Conservation (phyloP, 352 stramenopile genomes). For the Phytophthora nicotianae region DNA sequence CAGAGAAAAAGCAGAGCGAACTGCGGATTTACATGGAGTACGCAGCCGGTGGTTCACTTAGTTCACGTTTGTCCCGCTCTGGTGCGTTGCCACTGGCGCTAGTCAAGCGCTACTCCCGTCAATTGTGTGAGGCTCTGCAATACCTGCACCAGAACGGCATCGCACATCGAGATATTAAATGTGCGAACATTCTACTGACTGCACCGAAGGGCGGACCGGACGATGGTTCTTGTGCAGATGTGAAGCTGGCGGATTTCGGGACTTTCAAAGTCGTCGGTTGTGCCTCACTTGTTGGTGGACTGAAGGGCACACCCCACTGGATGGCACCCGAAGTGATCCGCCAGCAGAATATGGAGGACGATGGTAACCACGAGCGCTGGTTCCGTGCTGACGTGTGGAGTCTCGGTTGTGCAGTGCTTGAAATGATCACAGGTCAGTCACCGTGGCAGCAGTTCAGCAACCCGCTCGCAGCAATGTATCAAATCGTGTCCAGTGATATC, state of each 20-base stretch:
- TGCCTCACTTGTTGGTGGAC: slow-evolving; percentile 66
- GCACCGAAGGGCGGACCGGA: background rate
- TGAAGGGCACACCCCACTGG: slow-evolving; percentile 92
- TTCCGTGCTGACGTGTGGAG: slow-evolving; percentile 93
- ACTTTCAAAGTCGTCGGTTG: slow-evolving; percentile 76
- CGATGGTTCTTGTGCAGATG: slow-evolving; percentile 21
- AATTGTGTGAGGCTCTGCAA: slow-evolving; percentile 82
- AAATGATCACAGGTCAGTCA: slow-evolving; percentile 93
- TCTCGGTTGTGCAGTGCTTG: slow-evolving; percentile 91
- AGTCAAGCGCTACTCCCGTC: slow-evolving; percentile 70
- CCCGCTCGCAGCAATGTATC: slow-evolving; percentile 91
- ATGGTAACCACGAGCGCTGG: slow-evolving; percentile 61
- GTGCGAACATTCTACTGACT: slow-evolving; percentile 82
- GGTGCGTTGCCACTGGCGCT: slow-evolving; percentile 50
- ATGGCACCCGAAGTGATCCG: slow-evolving; percentile 92
- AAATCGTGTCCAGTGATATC: slow-evolving; percentile 80
- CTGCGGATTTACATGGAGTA: slow-evolving; percentile 91
- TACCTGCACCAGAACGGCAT: slow-evolving; percentile 90
- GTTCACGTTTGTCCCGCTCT: slow-evolving; percentile 52
- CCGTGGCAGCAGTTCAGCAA: slow-evolving; percentile 91
- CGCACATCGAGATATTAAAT: slow-evolving; percentile 90
- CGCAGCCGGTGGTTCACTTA: slow-evolving; percentile 81
- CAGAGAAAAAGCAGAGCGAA: slow-evolving; percentile 59
- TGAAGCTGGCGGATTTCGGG: slow-evolving; percentile 85
- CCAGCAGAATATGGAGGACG: slow-evolving; percentile 18